Conservation (phyloP, 2,329 filamentous ascomycete species). For the Gliomastix tumulicola region DNA sequence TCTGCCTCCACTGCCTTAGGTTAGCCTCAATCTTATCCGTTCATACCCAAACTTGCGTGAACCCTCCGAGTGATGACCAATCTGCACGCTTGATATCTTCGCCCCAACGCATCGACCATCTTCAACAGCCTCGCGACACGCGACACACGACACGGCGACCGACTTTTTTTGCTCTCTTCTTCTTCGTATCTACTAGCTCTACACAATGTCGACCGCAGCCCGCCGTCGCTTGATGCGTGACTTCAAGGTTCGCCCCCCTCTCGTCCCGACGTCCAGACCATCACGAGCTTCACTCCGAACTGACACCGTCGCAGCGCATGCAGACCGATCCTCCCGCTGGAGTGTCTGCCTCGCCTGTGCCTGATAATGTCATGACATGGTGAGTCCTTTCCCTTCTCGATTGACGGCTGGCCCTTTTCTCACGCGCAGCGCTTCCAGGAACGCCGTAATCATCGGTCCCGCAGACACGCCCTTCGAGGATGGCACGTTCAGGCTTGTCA, state of each 20-base stretch:
- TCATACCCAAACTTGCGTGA: too few relatives aligned
- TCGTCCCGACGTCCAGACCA: constrained; percentile 2
- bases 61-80: too few relatives aligned
- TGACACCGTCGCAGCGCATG: constrained; percentile 65
- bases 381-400: constrained; percentile 25
- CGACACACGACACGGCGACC: too few relatives aligned
- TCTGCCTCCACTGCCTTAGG: too few relatives aligned
- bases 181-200: too few relatives aligned
- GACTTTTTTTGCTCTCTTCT: too few relatives aligned
- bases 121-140: too few relatives aligned
- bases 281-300: neutral
- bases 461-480: constrained; percentile 98
- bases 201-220: constrained; percentile 83
- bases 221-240: constrained; percentile 97
- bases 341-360: constrained; percentile 91
- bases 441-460: constrained; percentile 95
- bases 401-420: constrained; percentile 2
- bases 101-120: too few relatives aligned
- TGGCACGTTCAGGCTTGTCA: constrained; percentile 92
- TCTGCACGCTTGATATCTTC: too few relatives aligned
- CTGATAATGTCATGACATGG: constrained; percentile 97
- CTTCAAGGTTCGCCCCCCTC: constrained; percentile 71
- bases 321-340: constrained; percentile 97
- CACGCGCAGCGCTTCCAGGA: constrained; percentile 54
- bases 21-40: too few relatives aligned